Base-by-base conservation (phyloP, 2,329 filamentous ascomycete species). In the Alternaria sp. region DNA sequence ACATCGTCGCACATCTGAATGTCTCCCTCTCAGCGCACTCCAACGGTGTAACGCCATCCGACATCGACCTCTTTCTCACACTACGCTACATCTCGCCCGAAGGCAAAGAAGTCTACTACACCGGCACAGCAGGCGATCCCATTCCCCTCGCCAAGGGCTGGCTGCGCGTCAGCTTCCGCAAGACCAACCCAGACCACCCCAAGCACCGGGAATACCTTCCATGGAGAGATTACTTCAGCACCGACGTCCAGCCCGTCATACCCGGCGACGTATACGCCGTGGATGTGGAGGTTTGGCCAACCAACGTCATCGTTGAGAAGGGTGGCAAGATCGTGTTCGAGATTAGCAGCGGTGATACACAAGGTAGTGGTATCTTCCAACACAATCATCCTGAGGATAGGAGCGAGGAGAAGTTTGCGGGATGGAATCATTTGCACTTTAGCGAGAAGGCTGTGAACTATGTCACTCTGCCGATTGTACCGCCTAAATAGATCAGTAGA, bases 231-330 rank as follows among this genome's bases (percentile, higher is more conserved):
- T 91, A 90, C 69, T 80, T 83, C 17, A 85, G 83, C 40, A 85
- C 80, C 0, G 88, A 90, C 63, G 73, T 77, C 13, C 74, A 71
- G 61, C 81, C 84, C 1, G 87, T 90, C 9, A 81, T 84, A 26
- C 79, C 82, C 0, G 85, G 85, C 0, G 84, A 88, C 58, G 80
- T 88, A 0, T 90, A 91, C 68, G 77, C 73, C 0, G 86, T 90
- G 0, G 88, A 90, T 64, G 80, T 90, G 0, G 88, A 90, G 73
- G 74, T 90, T 0, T 90, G 88, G 89, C 88, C 88, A 0, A 90
- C 88, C 0, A 88, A 88, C 63, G 86, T 90, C 0, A 78, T 89
- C 0, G 78, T 84, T 1, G 83, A 83, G 64, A 81, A 82, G 63
- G 87, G 87, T 0, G 85, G 82, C 0, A 83, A 79, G 68, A 68